Conservation (phyloP, 108 stramenopile genomes). For the Stephanodiscus minutulus region DNA sequence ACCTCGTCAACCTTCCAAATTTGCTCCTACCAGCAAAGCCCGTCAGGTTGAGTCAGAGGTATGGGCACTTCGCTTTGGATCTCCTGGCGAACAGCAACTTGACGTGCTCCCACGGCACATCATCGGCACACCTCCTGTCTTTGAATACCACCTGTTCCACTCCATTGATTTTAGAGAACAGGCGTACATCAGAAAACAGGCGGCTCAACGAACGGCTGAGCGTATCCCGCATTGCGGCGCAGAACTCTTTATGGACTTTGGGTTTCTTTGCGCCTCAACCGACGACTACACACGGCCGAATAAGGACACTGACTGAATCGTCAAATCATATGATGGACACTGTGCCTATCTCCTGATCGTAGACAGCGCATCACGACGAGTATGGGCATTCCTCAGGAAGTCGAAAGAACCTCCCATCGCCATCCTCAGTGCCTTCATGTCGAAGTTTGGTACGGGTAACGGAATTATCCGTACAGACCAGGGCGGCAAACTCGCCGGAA, state of each 20-base stretch:
- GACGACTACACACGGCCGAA: neutral
- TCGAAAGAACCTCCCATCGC: neutral
- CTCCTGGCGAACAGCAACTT: too few relatives aligned
- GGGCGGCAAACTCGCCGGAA: neutral
- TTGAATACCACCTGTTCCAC: too few relatives aligned
- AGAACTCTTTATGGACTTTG: conserved; percentile 21
- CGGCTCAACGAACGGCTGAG: too few relatives aligned
- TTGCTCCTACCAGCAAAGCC: too few relatives aligned
- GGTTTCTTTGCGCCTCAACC: conserved; percentile 8
- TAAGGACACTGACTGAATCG: neutral
- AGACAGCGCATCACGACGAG: neutral
- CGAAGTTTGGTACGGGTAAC: neutral
- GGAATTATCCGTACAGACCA: neutral
- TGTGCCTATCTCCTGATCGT: neutral
- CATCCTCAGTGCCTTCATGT: neutral
- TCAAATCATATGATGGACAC: neutral
- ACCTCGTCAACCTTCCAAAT: too few relatives aligned
- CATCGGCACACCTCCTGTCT: too few relatives aligned
- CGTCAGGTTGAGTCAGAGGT: too few relatives aligned
- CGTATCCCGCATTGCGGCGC: too few relatives aligned
- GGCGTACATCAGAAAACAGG: too few relatives aligned
- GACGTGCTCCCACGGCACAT: too few relatives aligned
- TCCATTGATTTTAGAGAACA: too few relatives aligned
- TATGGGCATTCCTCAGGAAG: neutral
- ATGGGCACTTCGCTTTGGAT: too few relatives aligned